Evolutionary conservation across 345 rosid genomes (phyloP).

Genomic region (Acer negundo): DNA sequence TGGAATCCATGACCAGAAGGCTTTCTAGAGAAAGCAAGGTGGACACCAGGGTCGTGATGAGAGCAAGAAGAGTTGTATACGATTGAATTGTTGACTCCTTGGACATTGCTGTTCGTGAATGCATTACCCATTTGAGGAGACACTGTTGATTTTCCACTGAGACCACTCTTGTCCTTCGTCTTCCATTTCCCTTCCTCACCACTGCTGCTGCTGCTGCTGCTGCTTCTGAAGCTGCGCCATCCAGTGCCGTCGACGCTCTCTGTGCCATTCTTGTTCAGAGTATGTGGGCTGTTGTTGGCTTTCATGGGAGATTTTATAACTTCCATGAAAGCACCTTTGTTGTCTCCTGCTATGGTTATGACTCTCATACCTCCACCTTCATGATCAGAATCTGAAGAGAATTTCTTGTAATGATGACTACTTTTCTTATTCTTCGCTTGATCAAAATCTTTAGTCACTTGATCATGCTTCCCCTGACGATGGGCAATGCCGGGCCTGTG

Average conservation of each 20-base stretch:
- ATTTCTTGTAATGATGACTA: constrained; percentile 31
- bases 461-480: constrained; percentile 21
- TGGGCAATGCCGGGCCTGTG: constrained; percentile 24
- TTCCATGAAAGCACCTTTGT: constrained; percentile 92
- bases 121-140: constrained; percentile 48
- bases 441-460: constrained; percentile 4
- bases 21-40: constrained; percentile 51
- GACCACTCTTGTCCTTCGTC: constrained; percentile 31
- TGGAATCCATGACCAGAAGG: constrained; percentile 46
- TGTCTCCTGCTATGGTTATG: constrained; percentile 86
- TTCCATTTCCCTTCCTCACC: constrained; percentile 38
- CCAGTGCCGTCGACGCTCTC: constrained; percentile 24
- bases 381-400: constrained; percentile 40
- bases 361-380: constrained; percentile 43
- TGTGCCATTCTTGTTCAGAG: constrained; percentile 29
- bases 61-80: constrained; percentile 59
- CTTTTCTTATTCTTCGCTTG: constrained; percentile 22
- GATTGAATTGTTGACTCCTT: constrained; percentile 84
- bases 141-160: constrained; percentile 18
- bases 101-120: constrained; percentile 82
- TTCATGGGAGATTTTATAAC: constrained; percentile 50
- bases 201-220: constrained; percentile 43
- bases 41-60: constrained; percentile 87
- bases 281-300: constrained; percentile 19
- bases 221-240: constrained; percentile 29